These are phyloP conservation scores for Striga asiatica DNA, from an alignment of 257 asterid genomes.

Conservation along the genomic window DNA sequence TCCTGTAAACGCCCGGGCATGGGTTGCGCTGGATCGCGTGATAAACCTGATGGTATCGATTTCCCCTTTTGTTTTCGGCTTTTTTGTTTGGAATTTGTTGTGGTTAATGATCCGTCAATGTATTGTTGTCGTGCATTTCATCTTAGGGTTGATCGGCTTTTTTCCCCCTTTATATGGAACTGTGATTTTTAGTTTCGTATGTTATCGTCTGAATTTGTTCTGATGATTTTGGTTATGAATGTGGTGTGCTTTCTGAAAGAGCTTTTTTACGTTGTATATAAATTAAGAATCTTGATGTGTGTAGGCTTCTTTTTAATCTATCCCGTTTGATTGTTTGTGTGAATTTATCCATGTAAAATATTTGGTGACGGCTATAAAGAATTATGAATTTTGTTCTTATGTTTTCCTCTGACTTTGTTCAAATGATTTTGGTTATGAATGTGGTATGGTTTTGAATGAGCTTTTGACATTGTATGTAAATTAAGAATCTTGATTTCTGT, in stretches of 20 bases:
- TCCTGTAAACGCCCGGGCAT: slow-evolving; percentile 15
- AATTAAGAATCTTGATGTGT: background rate
- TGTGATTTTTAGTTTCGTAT: background rate
- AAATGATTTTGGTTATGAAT: too few relatives aligned
- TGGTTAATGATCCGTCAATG: background rate
- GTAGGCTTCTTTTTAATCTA: background rate
- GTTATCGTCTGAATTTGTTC: background rate
- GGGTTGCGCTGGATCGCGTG: slow-evolving; percentile 65
- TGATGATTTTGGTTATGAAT: slow-evolving; percentile 1
- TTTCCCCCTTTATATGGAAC: background rate
- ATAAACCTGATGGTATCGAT: slow-evolving; percentile 35
- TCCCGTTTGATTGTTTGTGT: too few relatives aligned
- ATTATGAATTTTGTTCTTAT: too few relatives aligned
- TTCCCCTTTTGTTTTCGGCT: background rate
- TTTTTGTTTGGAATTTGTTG: slow-evolving; percentile 6
- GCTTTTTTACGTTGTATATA: too few relatives aligned
- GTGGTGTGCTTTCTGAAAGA: slow-evolving; percentile 12
- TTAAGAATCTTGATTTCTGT: background rate
- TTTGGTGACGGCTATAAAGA: too few relatives aligned
- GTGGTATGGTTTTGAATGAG: too few relatives aligned
- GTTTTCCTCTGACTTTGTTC: too few relatives aligned
- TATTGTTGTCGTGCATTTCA: slow-evolving; percentile 7
- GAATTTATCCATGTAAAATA: too few relatives aligned
- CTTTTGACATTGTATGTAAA: too few relatives aligned
- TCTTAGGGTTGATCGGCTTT: slow-evolving; percentile 6